phyloP scores from a whole-genome alignment of 164 flowering plant species.

The Chimonanthus praecox region DNA sequence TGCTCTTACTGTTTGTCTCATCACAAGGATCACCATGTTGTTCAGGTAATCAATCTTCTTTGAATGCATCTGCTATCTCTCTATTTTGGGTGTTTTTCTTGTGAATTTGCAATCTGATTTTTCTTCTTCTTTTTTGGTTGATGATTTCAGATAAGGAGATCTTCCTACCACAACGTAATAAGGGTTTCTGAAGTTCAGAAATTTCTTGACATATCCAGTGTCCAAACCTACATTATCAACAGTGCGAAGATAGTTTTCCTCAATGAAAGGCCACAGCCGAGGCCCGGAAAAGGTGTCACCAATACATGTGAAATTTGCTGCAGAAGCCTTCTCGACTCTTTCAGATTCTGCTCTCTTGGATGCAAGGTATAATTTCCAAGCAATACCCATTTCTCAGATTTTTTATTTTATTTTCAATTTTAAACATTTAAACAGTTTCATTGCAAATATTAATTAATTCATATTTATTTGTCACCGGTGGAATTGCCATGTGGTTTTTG shows the following conservation, averaged over 20 bases:
- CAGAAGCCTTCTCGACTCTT: slow-evolving; percentile 68
- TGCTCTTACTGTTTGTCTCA: slow-evolving; percentile 53
- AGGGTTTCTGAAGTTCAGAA: slow-evolving; percentile 72
- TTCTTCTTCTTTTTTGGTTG: neutral
- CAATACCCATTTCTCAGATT: neutral
- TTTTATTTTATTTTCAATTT: neutral
- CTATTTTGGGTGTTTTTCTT: too few relatives aligned
- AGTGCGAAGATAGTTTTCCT: slow-evolving; percentile 77
- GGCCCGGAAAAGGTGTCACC: slow-evolving; percentile 77
- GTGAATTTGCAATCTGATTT: neutral
- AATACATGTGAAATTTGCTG: slow-evolving; percentile 69
- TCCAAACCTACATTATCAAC: slow-evolving; percentile 76
- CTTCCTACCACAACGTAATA: slow-evolving; percentile 78
- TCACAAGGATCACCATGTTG: slow-evolving; percentile 53
- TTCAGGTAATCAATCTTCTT: slow-evolving; percentile 39
- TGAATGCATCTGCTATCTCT: neutral
- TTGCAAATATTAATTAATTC: too few relatives aligned
- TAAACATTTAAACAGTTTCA: neutral
- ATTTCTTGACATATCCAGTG: slow-evolving; percentile 49
- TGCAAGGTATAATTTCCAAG: slow-evolving; percentile 48
- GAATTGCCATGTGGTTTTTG: neutral
- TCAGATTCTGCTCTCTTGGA: slow-evolving; percentile 73
- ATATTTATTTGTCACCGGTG: neutral
- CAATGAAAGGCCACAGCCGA: slow-evolving; percentile 68
- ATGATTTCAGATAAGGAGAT: slow-evolving; percentile 60